Evolutionary conservation across 2,329 filamentous ascomycete species (phyloP).

Genomic region (Trichoderma polysporum): DNA sequence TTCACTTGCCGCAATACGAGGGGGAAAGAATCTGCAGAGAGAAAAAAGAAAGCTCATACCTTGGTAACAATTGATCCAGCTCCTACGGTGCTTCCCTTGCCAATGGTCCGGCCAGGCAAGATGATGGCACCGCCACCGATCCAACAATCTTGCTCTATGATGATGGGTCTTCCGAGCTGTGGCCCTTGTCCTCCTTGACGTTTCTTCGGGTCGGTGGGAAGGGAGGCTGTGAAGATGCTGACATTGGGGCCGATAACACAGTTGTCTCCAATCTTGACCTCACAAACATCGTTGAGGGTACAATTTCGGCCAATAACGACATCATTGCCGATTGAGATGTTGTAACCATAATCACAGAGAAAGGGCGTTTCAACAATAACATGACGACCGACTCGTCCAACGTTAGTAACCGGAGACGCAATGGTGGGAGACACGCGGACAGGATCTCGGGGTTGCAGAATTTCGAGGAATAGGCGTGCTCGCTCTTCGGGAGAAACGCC

Average conservation of each 20-base stretch:
- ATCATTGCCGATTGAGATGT: constrained; percentile 82
- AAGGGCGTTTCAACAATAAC: constrained; percentile 86
- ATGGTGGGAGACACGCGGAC: constrained; percentile 57
- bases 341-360: constrained; percentile 92
- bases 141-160: constrained; percentile 84
- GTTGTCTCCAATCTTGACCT: constrained; percentile 77
- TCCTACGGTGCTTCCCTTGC: constrained; percentile 74
- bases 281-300: constrained; percentile 80
- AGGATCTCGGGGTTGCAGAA: constrained; percentile 63
- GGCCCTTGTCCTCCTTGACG: constrained; percentile 72
- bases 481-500: constrained; percentile 70
- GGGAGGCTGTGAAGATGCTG: constrained; percentile 75
- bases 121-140: constrained; percentile 76
- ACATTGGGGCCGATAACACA: constrained; percentile 80
- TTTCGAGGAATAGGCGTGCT: constrained; percentile 67
- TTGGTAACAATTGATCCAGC: constrained; percentile 85
- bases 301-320: constrained; percentile 82
- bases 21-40: background rate
- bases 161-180: constrained; percentile 68
- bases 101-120: constrained; percentile 76
- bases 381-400: constrained; percentile 68
- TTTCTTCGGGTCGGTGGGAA: constrained; percentile 69
- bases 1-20: background rate
- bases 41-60: constrained; percentile 41
- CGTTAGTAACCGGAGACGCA: constrained; percentile 51